phyloP scores from a whole-genome alignment of 2,329 filamentous ascomycete genomes.

The Beauveria medogensis region DNA sequence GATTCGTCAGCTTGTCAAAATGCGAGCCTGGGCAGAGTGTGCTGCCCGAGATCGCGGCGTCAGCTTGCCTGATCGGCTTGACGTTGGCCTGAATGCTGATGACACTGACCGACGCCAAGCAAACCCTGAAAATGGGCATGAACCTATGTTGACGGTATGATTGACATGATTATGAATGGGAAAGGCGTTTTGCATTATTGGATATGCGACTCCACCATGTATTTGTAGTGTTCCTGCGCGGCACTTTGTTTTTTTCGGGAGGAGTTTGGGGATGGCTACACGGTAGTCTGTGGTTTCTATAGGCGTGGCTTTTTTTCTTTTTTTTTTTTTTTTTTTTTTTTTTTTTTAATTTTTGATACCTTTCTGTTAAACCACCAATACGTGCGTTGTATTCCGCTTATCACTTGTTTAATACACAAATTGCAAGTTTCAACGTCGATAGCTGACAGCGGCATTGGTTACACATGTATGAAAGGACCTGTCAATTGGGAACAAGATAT shows the following conservation, averaged over 20 bases:
- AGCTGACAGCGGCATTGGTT: no score
- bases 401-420: neutral
- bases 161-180: slow-evolving; percentile 13
- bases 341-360: neutral
- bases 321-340: neutral
- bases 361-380: neutral
- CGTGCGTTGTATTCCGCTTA: neutral
- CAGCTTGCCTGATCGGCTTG: slow-evolving; percentile 25
- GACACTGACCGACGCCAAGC: slow-evolving; percentile 22
- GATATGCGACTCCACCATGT: slow-evolving; percentile 13
- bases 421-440: neutral
- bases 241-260: neutral
- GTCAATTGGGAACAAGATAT: neutral
- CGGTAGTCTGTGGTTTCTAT: neutral
- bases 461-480: neutral
- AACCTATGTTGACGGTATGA: slow-evolving; percentile 46
- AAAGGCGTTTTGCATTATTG: slow-evolving; percentile 10
- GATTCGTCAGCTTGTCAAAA: slow-evolving; percentile 70
- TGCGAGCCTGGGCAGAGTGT: slow-evolving; percentile 78
- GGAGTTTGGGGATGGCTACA: slow-evolving; percentile 11
- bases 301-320: neutral
- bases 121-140: slow-evolving; percentile 34
- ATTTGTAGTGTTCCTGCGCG: neutral
- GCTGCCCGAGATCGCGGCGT: slow-evolving; percentile 36
- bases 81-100: slow-evolving; percentile 30